Conservation (phyloP, 371 early-diverging fungal genomes). For the Blastocladiella emersonii region DNA sequence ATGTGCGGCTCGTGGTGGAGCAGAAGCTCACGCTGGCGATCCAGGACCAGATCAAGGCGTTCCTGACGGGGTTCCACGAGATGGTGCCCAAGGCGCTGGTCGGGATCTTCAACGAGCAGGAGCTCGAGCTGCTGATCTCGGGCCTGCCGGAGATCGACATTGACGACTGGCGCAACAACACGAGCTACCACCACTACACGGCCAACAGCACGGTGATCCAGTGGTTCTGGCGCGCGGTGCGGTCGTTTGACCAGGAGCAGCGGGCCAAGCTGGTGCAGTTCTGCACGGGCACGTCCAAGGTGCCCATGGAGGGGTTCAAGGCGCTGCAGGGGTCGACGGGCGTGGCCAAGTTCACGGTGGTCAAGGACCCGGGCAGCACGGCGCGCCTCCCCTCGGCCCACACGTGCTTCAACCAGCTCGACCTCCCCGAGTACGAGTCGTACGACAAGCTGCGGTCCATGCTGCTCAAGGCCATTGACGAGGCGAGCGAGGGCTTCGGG, state of each 20-base stretch:
- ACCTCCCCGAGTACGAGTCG: slow-evolving; percentile 84
- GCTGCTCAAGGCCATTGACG: slow-evolving; percentile 79
- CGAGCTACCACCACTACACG: slow-evolving; percentile 86
- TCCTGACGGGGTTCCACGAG: slow-evolving; percentile 92
- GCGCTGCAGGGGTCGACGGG: slow-evolving; percentile 88
- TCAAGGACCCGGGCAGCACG: slow-evolving; percentile 81
- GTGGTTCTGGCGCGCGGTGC: slow-evolving; percentile 98
- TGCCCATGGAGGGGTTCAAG: slow-evolving; percentile 93
- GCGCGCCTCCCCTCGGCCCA: slow-evolving; percentile 91
- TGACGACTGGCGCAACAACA: slow-evolving; percentile 98
- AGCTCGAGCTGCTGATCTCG: slow-evolving; percentile 94
- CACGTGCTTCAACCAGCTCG: slow-evolving; percentile 98
- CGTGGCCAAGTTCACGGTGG: slow-evolving; percentile 96
- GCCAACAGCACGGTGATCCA: slow-evolving; percentile 76
- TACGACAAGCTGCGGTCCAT: slow-evolving; percentile 85
- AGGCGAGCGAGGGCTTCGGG: slow-evolving; percentile 91
- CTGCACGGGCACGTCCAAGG: slow-evolving; percentile 95
- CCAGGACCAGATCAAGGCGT: slow-evolving; percentile 83
- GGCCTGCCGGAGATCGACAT: slow-evolving; percentile 97
- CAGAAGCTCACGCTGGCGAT: slow-evolving; percentile 77
- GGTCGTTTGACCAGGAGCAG: slow-evolving; percentile 94
- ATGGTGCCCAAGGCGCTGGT: slow-evolving; percentile 80
- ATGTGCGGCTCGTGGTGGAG: slow-evolving; percentile 82
- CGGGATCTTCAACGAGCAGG: slow-evolving; percentile 95
- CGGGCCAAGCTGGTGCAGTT: slow-evolving; percentile 95